Evolutionary conservation across 495 filamentous ascomycete species (phyloP).

Genomic region (Penicillium alfredii): DNA sequence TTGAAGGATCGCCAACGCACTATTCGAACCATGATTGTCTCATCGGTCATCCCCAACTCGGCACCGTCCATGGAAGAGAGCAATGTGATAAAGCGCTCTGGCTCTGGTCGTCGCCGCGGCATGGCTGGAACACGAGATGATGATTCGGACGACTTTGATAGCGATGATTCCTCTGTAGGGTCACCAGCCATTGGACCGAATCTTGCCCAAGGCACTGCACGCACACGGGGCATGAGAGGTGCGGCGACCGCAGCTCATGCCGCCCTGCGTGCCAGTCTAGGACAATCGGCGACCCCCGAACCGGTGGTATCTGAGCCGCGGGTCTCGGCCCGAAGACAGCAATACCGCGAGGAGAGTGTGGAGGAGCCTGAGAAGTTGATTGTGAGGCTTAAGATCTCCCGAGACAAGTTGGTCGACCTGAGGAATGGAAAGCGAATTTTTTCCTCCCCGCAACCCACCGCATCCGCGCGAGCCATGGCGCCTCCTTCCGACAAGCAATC

Average conservation of each 20-base stretch:
- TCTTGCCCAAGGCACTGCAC: conserved; percentile 68
- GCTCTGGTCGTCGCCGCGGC: conserved; percentile 46
- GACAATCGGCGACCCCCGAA: conserved; percentile 87
- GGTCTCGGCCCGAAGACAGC: conserved; percentile 56
- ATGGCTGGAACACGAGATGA: conserved; percentile 51
- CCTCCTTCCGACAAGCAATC: conserved; percentile 45
- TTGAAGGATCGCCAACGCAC: conserved; percentile 91
- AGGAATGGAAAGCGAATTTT: conserved; percentile 20
- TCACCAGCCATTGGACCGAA: conserved; percentile 70
- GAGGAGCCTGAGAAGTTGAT: conserved; percentile 58
- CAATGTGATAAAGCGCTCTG: conserved; percentile 73
- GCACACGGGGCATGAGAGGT: conserved; percentile 81
- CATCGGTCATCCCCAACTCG: conserved; percentile 81
- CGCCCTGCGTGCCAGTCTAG: conserved; percentile 65
- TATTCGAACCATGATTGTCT: conserved; percentile 84
- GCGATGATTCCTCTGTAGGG: conserved; percentile 78
- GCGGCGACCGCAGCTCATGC: conserved; percentile 77
- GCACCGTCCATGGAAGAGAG: conserved; percentile 75
- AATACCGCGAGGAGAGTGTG: conserved; percentile 64
- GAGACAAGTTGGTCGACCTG: conserved; percentile 37
- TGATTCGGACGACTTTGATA: conserved; percentile 81
- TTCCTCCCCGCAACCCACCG: conserved; percentile 19
- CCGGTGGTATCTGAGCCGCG: conserved; percentile 62
- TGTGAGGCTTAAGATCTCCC: conserved; percentile 66
- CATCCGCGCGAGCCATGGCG: conserved; percentile 54